Percentiles rank a stretch among this genome's conserved stretches.
These are phyloP conservation scores for Penstemon newberryi DNA, from an alignment of 257 asterid genomes.

Conservation along the genomic window DNA sequence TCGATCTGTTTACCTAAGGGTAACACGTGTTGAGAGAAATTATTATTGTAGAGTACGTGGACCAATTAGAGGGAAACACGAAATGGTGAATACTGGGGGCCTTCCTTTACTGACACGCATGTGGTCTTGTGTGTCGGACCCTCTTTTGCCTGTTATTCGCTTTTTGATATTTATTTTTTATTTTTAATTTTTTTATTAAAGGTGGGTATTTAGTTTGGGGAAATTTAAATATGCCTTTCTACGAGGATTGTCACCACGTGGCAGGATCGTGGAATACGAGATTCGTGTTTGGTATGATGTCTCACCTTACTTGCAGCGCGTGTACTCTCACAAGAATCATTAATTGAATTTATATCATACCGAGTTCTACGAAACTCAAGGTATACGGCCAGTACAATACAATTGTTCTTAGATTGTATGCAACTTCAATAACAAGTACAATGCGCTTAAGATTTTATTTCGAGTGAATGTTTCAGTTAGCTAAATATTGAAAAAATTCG, in stretches of 20 bases:
- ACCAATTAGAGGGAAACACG: conserved; percentile 50
- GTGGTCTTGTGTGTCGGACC: conserved; percentile 41
- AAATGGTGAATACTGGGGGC: conserved; percentile 4
- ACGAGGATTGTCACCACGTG: conserved; percentile 60
- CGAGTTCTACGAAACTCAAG: background rate
- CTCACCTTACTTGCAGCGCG: conserved; percentile 34
- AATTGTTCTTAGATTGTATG: too few species aligned
- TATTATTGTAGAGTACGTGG: conserved; percentile 42
- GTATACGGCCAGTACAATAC: background rate
- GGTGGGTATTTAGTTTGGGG: conserved; percentile 1
- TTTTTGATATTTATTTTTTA: conserved; percentile 2
- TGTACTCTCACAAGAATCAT: background rate
- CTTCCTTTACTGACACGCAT: conserved; percentile 66
- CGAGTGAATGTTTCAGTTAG: too few species aligned
- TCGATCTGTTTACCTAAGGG: background rate
- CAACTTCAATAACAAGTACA: too few species aligned
- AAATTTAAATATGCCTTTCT: conserved; percentile 22
- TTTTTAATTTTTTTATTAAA: background rate
- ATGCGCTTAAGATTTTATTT: too few species aligned
- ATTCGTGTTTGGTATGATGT: conserved; percentile 25
- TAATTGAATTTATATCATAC: too few species aligned
- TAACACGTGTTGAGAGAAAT: conserved; percentile 47
- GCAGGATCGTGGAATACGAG: conserved; percentile 52
- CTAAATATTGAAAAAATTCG: too few species aligned
- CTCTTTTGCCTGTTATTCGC: conserved; percentile 39